Percentiles rank a stretch among this genome's conserved stretches.
Conservation (phyloP, 176 grass and related monocot species). For the Guadua angustifolia region DNA sequence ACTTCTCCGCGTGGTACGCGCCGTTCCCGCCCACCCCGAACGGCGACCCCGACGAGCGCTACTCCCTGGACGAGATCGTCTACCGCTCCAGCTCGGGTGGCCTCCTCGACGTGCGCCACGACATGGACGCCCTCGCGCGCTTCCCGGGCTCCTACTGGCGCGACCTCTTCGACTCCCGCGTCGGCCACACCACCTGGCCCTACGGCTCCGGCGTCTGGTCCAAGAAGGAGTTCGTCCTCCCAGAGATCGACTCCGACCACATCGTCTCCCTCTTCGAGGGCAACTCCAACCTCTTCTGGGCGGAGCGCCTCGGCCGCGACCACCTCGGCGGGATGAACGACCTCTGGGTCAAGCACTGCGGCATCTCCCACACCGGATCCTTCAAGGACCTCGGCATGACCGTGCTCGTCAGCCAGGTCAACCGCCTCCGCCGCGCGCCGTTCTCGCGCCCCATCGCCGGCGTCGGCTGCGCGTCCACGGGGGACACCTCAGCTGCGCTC, state of each 20-base stretch:
- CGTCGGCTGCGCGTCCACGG: slow-evolving; percentile 71
- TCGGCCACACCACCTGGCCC: slow-evolving; percentile 68
- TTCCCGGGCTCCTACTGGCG: slow-evolving; percentile 75
- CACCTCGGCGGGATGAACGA: slow-evolving; percentile 90
- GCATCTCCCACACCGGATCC: slow-evolving; percentile 95
- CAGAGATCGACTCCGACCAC: slow-evolving; percentile 77
- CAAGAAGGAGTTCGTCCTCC: slow-evolving; percentile 98
- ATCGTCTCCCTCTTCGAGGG: slow-evolving; percentile 98
- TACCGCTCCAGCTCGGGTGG: slow-evolving; percentile 74
- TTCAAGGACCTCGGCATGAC: slow-evolving; percentile 90
- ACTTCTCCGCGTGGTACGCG: slow-evolving; percentile 74
- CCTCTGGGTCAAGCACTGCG: slow-evolving; percentile 99
- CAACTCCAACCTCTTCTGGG: slow-evolving; percentile 99
- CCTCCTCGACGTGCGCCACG: slow-evolving; percentile 5
- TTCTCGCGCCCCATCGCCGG: slow-evolving; percentile 58
- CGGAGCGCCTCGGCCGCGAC: slow-evolving; percentile 83
- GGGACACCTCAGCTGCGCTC: slow-evolving; percentile 90
- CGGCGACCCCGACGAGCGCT: slow-evolving; percentile 63
- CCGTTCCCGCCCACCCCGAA: slow-evolving; percentile 55
- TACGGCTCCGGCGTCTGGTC: slow-evolving; percentile 98
- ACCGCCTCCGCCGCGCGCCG: slow-evolving; percentile 63
- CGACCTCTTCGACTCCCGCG: slow-evolving; percentile 72
- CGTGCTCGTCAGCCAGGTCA: slow-evolving; percentile 81
- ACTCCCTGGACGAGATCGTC: slow-evolving; percentile 95
- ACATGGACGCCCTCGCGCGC: slow-evolving; percentile 62